Evolutionary conservation across 257 asterid species (phyloP), one percentile per base, ranked within the genome.

Genomic region (Leptodermis oblonga): DNA sequence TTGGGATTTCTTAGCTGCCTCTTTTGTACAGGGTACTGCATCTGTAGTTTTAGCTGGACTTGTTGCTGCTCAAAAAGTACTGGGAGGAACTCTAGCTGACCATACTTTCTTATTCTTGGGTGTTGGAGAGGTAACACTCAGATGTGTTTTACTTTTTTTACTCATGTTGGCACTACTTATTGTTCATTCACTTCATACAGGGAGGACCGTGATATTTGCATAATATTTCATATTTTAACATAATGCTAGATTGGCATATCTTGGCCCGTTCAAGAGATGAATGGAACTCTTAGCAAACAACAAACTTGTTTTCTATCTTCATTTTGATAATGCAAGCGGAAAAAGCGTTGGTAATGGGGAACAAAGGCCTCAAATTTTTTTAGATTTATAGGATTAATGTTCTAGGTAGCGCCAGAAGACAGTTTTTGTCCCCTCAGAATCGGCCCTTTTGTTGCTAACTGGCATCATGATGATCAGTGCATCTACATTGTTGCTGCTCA

Each of bases 91-190:
- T 42, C 81, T 92, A 77, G 80, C 86, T 9, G 98, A 92, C 77
- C 96, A 92, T 25, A 92, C 88, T 53, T 92, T 89, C 95, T 83
- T 92, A 73, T 92, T 92, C 86, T 80, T 89, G 72, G 98, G 98
- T n/a, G 98, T 96, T 41, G 98, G 98, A 76, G 98, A 89, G 98
- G 98, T 92, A 73, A 69, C 54, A 20, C 23, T 62, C 31, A 0
- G 30, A 51, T 48, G 51, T 20, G 39, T 64, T 54, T 69, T 14
- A 14, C 26, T 43, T 51, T 79, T 31, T 25, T 49, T 69, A 30
- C 17, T 59, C 43, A 15, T 8, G 55, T 54, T 43, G 56, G 43
- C 9, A 56, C 59, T 13, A 18, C 43, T 25, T 25, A 25, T 39
- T 13, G 30, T 28, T 15, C 37, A 53, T 20, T 20, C n/a, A 26